Evolutionary conservation across 2,329 filamentous ascomycete species (phyloP).

Genomic region (Xylariaceae sp.): DNA sequence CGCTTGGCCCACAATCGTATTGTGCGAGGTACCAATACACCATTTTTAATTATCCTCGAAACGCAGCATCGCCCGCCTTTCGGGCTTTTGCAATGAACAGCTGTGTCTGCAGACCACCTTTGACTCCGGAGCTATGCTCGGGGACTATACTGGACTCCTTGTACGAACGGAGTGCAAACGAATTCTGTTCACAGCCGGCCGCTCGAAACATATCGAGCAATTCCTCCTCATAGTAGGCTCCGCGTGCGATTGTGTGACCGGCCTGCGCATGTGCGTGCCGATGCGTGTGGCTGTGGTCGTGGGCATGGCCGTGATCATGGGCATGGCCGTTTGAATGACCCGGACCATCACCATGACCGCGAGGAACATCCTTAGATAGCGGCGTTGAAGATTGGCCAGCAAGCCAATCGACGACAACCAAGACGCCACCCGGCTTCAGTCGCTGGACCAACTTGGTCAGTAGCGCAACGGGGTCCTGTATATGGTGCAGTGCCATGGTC

Average conservation of each 20-base stretch:
- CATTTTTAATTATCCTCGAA: too few species aligned
- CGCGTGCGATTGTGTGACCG: not conserved
- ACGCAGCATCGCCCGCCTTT: too few species aligned
- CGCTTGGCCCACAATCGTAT: too few species aligned
- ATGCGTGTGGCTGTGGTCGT: not conserved
- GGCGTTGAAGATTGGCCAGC: too few species aligned
- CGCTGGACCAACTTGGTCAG: slow-evolving; percentile 23
- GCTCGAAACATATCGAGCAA: not conserved
- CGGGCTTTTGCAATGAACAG: not conserved
- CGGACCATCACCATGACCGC: not conserved
- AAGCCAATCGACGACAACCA: slow-evolving; percentile 32
- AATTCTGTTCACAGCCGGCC: not conserved
- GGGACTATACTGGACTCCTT: not conserved
- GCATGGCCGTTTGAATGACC: not conserved
- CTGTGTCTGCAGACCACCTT: not conserved
- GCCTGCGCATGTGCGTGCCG: not conserved
- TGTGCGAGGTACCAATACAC: too few species aligned
- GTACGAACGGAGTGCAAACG: not conserved
- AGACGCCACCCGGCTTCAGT: slow-evolving; percentile 25
- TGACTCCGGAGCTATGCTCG: not conserved
- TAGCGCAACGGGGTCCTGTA: slow-evolving; percentile 22
- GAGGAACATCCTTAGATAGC: not conserved
- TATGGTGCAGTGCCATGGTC: slow-evolving; percentile 33
- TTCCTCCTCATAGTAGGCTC: not conserved
- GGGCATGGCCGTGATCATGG: not conserved